Evolutionary conservation across 306 rosid species (phyloP).

Genomic region (Adenanthera pavonina): DNA sequence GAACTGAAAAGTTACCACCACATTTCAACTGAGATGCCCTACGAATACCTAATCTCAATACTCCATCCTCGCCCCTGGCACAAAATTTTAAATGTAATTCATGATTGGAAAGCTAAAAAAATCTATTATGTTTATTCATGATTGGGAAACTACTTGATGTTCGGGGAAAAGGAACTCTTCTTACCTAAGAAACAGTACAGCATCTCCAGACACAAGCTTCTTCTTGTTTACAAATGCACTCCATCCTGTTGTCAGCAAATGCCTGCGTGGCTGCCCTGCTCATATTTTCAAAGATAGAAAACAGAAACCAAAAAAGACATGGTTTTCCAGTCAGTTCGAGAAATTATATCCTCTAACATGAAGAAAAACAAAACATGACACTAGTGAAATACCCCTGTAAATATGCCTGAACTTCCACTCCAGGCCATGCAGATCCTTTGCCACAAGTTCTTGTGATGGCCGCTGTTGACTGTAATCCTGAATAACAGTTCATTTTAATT

Average conservation of each 20-base stretch:
- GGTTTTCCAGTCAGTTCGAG: background rate
- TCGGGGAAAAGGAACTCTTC: background rate
- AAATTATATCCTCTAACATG: background rate
- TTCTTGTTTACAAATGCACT: conserved; percentile 99
- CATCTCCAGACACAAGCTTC: conserved; percentile 97
- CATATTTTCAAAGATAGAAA: conserved; percentile 14
- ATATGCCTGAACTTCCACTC: conserved; percentile 98
- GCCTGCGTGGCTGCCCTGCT: conserved; percentile 98
- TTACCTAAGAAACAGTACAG: conserved; percentile 95
- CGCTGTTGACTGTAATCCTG: conserved; percentile 93
- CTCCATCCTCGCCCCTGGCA: conserved; percentile 90
- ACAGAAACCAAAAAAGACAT: background rate
- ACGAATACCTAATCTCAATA: conserved; percentile 84
- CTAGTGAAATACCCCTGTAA: conserved; percentile 66
- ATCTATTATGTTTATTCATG: background rate
- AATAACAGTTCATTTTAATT: conserved; percentile 19
- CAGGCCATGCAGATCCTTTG: conserved; percentile 91
- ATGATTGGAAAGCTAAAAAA: background rate
- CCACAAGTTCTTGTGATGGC: conserved; percentile 97
- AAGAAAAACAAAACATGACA: background rate
- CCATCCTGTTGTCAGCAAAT: conserved; percentile 99
- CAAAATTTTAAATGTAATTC: conserved; percentile 8
- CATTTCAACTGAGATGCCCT: conserved; percentile 85
- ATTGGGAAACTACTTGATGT: background rate
- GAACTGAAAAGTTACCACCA: conserved; percentile 51